These are phyloP conservation scores for Bertia moriformis DNA, from an alignment of 2,329 filamentous ascomycete genomes.

Conservation along the genomic window DNA sequence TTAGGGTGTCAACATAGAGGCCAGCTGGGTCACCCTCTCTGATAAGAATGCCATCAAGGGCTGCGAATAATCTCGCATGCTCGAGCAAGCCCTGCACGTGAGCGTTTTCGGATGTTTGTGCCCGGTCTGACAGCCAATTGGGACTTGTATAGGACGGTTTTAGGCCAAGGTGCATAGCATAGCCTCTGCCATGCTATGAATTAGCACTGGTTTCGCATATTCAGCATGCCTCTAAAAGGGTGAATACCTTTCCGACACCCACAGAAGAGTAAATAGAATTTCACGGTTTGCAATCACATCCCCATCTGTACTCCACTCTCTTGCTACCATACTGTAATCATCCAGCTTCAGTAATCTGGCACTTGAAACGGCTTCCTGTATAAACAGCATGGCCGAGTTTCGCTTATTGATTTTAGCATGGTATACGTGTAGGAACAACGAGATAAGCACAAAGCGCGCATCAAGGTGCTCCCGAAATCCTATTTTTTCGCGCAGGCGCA, in stretches of 20 bases:
- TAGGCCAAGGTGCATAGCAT: constrained; percentile 14
- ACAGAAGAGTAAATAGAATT: constrained; percentile 12
- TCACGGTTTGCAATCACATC: constrained; percentile 10
- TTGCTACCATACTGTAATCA: constrained; percentile 2
- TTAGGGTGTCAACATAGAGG: neutral
- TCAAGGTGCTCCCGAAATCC: constrained; percentile 8
- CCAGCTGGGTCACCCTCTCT: too few species aligned
- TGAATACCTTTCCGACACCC: constrained; percentile 15
- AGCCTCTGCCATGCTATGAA: constrained; percentile 11
- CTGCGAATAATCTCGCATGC: neutral
- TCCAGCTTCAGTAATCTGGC: constrained; percentile 10
- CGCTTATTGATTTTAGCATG: constrained; percentile 14
- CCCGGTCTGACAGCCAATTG: constrained; percentile 1
- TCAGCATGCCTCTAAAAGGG: neutral
- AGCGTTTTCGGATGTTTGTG: neutral
- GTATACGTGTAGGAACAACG: constrained; percentile 16
- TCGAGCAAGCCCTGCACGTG: neutral
- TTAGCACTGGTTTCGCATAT: neutral
- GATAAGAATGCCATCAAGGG: neutral
- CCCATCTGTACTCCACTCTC: neutral
- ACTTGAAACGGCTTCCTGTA: constrained; percentile 12
- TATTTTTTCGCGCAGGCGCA: constrained; percentile 4
- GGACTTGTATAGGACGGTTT: constrained; percentile 10
- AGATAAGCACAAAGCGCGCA: constrained; percentile 9
- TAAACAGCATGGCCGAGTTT: constrained; percentile 12